These are phyloP conservation scores for Russula virescens DNA, from an alignment of 768 basidiomycete species.

Conservation along the genomic window DNA sequence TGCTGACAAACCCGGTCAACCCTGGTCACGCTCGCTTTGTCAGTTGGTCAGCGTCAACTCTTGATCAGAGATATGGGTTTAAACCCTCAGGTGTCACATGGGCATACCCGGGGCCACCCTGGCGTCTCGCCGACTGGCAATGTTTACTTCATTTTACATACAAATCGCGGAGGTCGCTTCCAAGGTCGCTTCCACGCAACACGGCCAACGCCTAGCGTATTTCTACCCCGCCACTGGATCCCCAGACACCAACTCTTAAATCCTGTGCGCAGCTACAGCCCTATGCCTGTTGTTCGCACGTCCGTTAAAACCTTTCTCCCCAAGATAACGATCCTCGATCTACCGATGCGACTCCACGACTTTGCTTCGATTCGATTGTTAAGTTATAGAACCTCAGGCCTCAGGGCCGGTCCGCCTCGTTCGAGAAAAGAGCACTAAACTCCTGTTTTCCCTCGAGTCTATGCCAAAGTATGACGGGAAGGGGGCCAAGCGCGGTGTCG, in stretches of 20 bases:
- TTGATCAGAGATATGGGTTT: no score
- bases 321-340: neutral
- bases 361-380: neutral
- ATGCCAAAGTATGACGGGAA: neutral
- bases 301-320: neutral
- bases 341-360: conserved; percentile 7
- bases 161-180: neutral
- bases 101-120: no score
- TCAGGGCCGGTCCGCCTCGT: conserved; percentile 3
- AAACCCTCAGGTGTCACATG: no score
- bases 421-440: neutral
- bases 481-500: neutral
- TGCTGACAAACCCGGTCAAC: no score
- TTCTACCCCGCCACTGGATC: neutral
- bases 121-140: neutral
- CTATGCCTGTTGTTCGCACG: neutral
- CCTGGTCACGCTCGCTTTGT: no score
- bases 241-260: neutral
- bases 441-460: conserved; percentile 1
- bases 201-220: neutral
- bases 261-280: no score
- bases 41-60: no score
- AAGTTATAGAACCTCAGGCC: neutral
- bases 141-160: neutral
- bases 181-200: no score